Evolutionary conservation across 164 flowering plant species (phyloP), one percentile per base, ranked within the genome.

Genomic region (Sedum album): DNA sequence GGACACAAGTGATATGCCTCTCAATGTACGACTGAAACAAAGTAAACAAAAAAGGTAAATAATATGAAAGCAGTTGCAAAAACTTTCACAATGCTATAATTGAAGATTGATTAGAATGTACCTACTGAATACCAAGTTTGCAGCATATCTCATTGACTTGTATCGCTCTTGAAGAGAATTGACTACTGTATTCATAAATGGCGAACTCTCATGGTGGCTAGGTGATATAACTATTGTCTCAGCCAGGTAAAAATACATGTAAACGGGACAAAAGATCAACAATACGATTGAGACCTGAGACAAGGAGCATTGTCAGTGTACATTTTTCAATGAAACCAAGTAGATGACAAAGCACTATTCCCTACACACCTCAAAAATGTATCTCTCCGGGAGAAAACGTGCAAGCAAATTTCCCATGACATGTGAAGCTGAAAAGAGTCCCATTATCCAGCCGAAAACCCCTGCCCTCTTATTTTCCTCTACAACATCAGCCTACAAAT

Each of bases 361-460:
- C 66, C 38, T 35, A 42, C 82, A 36, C 85, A 73, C 94, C 85
- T 71, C 72, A 68, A 92, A 92, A 61, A 89, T 89, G 79, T 83
- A 85, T 18, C 68, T 69, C 75, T 78, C 92, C 0, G 96, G 98
- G 75, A 92, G 91, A 77, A 92, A 87, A 62, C 86, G 91, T 66
- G 95, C 93, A 25, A 90, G 79, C 42, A 82, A 15, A 73, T 90
- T 90, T 60, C 98, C 98, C 30, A 88, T 23, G 51, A 90, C 91
- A 78, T 86, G 93, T 17, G 95, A 84, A 67, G 85, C 88, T 51
- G 97, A 89, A 71, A 80, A 86, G 30, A 89, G 82, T 51, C 96
- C 97, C 1, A 87, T 88, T 31, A 89, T 86, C 91, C 87, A 91
- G 76, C 92, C 84, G 79, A 89, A 88, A 57, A 77, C 88, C 68